phyloP scores from a whole-genome alignment of 371 early-diverging fungal genomes.

The Mycotypha africana region DNA sequence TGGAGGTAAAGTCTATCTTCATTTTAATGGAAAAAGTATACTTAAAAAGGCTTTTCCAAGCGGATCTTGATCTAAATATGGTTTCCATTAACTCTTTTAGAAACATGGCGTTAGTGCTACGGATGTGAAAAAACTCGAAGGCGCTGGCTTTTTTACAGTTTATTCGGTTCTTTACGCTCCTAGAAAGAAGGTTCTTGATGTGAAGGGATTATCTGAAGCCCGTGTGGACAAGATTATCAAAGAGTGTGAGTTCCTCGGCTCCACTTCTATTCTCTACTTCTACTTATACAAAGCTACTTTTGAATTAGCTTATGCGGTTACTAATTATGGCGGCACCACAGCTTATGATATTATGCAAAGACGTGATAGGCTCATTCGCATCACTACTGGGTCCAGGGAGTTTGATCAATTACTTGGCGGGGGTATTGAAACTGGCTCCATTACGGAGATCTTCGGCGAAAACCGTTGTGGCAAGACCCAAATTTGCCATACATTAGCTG shows the following conservation, averaged over 20 bases:
- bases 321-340: constrained; percentile 95
- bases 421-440: constrained; percentile 97
- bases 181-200: constrained; percentile 80
- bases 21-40: too few relatives aligned
- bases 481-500: constrained; percentile 95
- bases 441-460: constrained; percentile 99
- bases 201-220: constrained; percentile 96
- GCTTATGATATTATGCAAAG: constrained; percentile 89
- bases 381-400: constrained; percentile 93
- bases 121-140: constrained; percentile 81
- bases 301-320: constrained; percentile 67
- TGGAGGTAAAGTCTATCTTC: too few relatives aligned
- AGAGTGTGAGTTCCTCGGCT: constrained; percentile 58
- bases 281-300: too few relatives aligned
- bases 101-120: constrained; percentile 68
- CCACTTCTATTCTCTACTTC: background rate
- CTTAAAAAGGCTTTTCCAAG: too few relatives aligned
- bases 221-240: constrained; percentile 95
- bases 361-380: constrained; percentile 74
- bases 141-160: constrained; percentile 90
- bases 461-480: constrained; percentile 99
- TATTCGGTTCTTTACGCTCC: constrained; percentile 95
- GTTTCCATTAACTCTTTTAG: too few relatives aligned
- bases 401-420: constrained; percentile 93
- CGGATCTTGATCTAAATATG: too few relatives aligned